A percentile compares a stretch with the other conserved stretches of the same genome.
Conservation (phyloP, 1,284 basidiomycete genomes). For the Microbotryum intermedium region DNA sequence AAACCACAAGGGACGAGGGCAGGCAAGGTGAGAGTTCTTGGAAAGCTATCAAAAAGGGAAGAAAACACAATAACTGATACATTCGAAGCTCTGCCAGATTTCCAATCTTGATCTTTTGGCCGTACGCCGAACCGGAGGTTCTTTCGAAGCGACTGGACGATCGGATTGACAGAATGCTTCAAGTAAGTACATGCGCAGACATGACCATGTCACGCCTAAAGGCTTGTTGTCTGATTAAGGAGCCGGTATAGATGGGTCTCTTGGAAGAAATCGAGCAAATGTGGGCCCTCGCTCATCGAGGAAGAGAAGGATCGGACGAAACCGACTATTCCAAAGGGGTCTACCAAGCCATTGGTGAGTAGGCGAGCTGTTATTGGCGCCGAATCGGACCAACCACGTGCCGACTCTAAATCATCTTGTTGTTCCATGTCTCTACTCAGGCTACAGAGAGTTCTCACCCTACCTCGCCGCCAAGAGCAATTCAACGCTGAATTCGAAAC, state of each 20-base stretch:
- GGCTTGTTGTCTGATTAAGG: neutral
- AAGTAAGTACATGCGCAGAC: conserved; percentile 45
- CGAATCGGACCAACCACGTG: neutral
- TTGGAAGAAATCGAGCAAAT: conserved; percentile 65
- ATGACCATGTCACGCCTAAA: neutral
- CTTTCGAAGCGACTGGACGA: conserved; percentile 63
- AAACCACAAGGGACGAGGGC: conserved; percentile 43
- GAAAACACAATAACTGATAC: conserved; percentile 16
- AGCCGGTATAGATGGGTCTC: conserved; percentile 57
- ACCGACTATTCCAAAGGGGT: conserved; percentile 69
- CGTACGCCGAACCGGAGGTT: conserved; percentile 63
- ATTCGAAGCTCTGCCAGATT: conserved; percentile 53
- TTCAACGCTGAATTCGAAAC: conserved; percentile 26
- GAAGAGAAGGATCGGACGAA: conserved; percentile 9
- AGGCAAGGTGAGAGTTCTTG: conserved; percentile 44
- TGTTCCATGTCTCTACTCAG: no score
- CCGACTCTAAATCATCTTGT: no score
- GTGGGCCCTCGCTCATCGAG: conserved; percentile 38
- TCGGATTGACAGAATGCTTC: conserved; percentile 82
- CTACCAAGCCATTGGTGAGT: conserved; percentile 83
- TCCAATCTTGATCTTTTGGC: conserved; percentile 80
- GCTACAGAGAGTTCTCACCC: conserved; percentile 78
- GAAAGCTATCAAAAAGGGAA: conserved; percentile 32
- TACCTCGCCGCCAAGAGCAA: conserved; percentile 49
- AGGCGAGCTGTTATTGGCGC: neutral